Base-by-base conservation (phyloP, 441 rosid genomes). In the Adansonia grandidieri region DNA sequence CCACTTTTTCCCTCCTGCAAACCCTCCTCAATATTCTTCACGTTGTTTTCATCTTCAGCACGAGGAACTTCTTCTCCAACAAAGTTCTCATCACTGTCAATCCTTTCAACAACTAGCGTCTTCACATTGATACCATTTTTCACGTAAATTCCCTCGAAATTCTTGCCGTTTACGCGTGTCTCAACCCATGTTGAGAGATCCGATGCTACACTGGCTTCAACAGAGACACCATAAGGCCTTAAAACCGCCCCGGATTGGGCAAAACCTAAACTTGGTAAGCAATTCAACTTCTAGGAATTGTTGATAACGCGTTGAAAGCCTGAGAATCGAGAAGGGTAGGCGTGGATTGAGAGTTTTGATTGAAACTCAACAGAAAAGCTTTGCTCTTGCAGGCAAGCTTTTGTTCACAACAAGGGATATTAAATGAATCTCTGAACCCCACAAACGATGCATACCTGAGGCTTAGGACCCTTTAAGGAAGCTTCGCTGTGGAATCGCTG, bases 21-120 rank as follows among this genome's bases (percentile, higher is more conserved):
- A 77, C 73, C 84, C 76, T 86, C 88, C 40, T 17, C 48, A 37
- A 6, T 7, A 64, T 77, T 74, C 63, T 80, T 68, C 77, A 75
- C 88, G 47, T 68, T 51, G 68, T 73, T 53, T 22, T 75, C 82
- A 80, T 69, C 81, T 75, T 84, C 89, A 68, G 76, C 20, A 58
- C 73, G 69, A 62, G 86, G 51, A 10, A 82, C 88, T 78, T 85
- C 80, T 54, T 83, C 91, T 32, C 85, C 86, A 0, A 77, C 84
- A 74, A 85, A 73, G 51, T 87, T 86, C 73, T 85, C 92, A 77
- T 82, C 91, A 44, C 82, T 89, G 71, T 88, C 94, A 76, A 91
- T 88, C 78, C 85, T 87, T 83, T 93, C 98, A 74, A 91, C 84
- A 17, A 87, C 92, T 68, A 91, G 81, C 63, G 93, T 94, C 87